phyloP scores from a whole-genome alignment of 2,329 filamentous ascomycete genomes.

The Cyphellophora attinorum region DNA sequence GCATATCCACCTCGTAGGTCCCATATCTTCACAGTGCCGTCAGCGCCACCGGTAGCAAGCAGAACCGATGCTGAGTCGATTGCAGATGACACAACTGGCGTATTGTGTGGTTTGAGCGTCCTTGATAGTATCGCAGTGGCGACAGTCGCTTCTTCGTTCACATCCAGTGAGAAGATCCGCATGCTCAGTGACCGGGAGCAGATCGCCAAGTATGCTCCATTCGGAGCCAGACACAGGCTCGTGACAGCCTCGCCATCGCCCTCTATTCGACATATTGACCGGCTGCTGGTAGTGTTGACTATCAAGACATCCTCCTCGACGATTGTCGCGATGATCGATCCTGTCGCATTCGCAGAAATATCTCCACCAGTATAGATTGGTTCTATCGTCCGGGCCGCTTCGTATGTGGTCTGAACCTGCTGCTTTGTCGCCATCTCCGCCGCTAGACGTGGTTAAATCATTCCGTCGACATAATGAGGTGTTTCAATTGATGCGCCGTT shows the following conservation, averaged over 20 bases:
- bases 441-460: no score
- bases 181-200: constrained; percentile 95
- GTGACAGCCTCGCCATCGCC: constrained; percentile 58
- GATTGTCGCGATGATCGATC: constrained; percentile 74
- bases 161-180: constrained; percentile 72
- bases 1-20: constrained; percentile 79
- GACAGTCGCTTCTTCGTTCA: constrained; percentile 44
- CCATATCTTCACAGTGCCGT: constrained; percentile 94
- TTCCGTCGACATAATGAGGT: no score
- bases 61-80: constrained; percentile 82
- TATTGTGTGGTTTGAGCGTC: constrained; percentile 79
- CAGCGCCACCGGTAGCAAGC: constrained; percentile 83
- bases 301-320: constrained; percentile 87
- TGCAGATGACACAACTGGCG: constrained; percentile 77
- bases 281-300: constrained; percentile 73
- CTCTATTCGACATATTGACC: constrained; percentile 75
- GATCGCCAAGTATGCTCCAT: constrained; percentile 75
- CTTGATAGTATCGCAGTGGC: constrained; percentile 62
- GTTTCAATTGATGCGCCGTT: no score
- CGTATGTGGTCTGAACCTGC: constrained; percentile 61
- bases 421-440: not conserved
- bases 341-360: constrained; percentile 71
- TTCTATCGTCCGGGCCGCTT: constrained; percentile 70
- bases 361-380: constrained; percentile 91
- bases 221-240: constrained; percentile 61